Conservation (phyloP, 106 monocot genomes). For the Dendrobium catenatum region DNA sequence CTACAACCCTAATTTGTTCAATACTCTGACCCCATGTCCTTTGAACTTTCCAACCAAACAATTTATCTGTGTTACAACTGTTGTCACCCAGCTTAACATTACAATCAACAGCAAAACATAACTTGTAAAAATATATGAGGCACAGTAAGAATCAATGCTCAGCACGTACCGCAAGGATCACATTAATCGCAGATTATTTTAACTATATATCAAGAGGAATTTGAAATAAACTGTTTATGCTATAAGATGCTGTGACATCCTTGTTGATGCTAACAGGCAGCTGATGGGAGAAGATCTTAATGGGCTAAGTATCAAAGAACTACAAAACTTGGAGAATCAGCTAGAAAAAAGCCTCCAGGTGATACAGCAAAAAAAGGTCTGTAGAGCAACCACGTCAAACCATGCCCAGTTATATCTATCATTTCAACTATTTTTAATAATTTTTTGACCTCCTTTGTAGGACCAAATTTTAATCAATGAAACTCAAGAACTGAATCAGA, state of each 20-base stretch:
- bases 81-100: no score
- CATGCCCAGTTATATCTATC: not conserved
- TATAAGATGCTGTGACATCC: not conserved
- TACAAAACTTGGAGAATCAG: constrained; percentile 15
- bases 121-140: no score
- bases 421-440: not conserved
- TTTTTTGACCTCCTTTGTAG: constrained; percentile 19
- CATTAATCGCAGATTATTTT: no score
- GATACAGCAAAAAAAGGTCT: constrained; percentile 18
- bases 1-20: no score
- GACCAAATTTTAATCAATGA: constrained; percentile 43
- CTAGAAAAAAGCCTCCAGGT: constrained; percentile 13
- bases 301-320: constrained; percentile 10
- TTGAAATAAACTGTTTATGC: not conserved
- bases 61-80: no score
- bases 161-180: no score
- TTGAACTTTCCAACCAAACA: no score
- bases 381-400: not conserved
- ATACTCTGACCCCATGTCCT: no score
- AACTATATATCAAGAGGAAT: no score
- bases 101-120: no score
- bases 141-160: not conserved
- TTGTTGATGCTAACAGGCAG: not conserved
- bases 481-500: constrained; percentile 48
- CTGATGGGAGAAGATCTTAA: constrained; percentile 18